Evolutionary conservation across 305 asterid species (phyloP).

Genomic region (Euphrasia arctica): DNA sequence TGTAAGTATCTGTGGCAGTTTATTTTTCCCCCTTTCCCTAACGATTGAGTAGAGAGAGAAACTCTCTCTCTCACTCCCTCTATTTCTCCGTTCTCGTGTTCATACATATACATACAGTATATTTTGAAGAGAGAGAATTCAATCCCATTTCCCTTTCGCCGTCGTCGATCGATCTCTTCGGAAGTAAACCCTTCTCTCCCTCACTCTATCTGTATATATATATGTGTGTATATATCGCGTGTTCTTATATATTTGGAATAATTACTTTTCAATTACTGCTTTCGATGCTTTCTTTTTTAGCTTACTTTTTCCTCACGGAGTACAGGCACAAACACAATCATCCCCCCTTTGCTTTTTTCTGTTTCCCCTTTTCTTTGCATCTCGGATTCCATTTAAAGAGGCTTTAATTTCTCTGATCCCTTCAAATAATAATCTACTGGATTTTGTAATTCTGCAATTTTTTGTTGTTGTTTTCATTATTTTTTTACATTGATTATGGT

Average conservation of each 20-base stretch:
- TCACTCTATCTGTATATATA: background rate
- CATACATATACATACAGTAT: no score
- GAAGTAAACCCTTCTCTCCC: slow-evolving; percentile 1
- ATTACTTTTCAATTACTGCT: background rate
- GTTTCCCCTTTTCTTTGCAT: background rate
- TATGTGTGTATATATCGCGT: background rate
- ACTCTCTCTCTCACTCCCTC: background rate
- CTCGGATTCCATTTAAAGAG: background rate
- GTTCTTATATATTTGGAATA: background rate
- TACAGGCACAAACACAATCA: no score
- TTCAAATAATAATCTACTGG: no score
- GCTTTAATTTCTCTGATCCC: background rate
- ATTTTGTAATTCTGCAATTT: no score
- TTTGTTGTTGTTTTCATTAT: no score
- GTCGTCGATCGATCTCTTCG: background rate
- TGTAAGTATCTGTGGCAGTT: background rate
- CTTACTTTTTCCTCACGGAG: background rate
- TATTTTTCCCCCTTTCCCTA: background rate
- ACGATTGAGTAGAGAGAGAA: background rate
- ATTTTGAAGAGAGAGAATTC: background rate
- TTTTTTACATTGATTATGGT: no score
- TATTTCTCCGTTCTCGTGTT: no score
- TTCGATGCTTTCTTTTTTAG: background rate
- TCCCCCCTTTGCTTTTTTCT: no score
- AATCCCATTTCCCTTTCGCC: background rate